Evolutionary conservation across 2,329 filamentous ascomycete genomes (phyloP).

Genomic region (Penicillium freii): DNA sequence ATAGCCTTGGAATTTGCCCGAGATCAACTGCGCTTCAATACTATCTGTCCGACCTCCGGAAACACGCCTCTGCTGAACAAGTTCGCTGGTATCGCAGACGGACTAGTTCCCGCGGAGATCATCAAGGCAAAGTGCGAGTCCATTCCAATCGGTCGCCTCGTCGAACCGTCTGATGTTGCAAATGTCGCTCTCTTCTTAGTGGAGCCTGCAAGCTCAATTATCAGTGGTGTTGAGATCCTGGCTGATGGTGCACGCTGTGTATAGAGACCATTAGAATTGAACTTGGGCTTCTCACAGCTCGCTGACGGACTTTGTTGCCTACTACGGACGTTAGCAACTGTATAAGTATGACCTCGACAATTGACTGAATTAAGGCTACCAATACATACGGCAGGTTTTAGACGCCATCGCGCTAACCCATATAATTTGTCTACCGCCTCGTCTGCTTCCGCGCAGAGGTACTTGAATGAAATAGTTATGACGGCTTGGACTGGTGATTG

Average conservation of each 20-base stretch:
- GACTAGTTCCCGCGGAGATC: neutral
- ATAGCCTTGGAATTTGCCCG: neutral
- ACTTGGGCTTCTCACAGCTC: too few species aligned
- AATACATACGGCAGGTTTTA: too few species aligned
- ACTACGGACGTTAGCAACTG: too few species aligned
- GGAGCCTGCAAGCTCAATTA: slow-evolving; percentile 12
- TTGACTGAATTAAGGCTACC: too few species aligned
- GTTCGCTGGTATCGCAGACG: neutral
- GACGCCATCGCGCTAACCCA: too few species aligned
- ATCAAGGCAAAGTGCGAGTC: neutral
- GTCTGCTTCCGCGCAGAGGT: too few species aligned
- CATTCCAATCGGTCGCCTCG: neutral
- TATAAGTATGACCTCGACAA: too few species aligned
- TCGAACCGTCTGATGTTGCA: neutral
- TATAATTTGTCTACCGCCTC: too few species aligned
- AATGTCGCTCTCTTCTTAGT: neutral
- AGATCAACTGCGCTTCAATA: neutral
- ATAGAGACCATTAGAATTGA: neutral
- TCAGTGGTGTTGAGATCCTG: slow-evolving; percentile 13
- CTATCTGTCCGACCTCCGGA: neutral
- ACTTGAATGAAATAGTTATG: too few species aligned
- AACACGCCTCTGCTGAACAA: neutral
- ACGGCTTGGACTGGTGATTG: too few species aligned
- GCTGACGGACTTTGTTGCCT: too few species aligned
- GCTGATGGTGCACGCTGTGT: slow-evolving; percentile 14